Evolutionary conservation across 2,329 filamentous ascomycete genomes (phyloP), one percentile per base, ranked within the genome.

Genomic region (Beauveria sp.): DNA sequence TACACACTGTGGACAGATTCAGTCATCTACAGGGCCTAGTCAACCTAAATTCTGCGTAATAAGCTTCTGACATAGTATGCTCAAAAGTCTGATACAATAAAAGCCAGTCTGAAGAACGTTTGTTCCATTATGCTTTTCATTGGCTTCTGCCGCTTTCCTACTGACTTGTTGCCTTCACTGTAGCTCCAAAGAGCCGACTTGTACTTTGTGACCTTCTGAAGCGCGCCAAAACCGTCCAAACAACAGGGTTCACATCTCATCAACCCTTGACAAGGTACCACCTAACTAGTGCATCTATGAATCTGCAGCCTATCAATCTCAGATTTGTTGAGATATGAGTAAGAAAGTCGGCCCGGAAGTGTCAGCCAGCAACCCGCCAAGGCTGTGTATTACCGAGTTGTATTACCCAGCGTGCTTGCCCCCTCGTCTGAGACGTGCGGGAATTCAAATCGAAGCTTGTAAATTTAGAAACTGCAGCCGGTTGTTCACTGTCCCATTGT

Each of bases 251-350:
- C 57, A 22, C 20, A 40, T 30, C 40, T 54, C 26, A 38, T 42
- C 18, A 5, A 34, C 47, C 49, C 38, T 26, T 20, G 28, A 38
- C 34, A 22, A 57, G 30, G n/a, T 58, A 20, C 30, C 20, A 30
- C 28, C 40, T 20, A n/a, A n/a, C n/a, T n/a, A 38, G 55, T 26
- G 20, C 45, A 58, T 58, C 55, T 58, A 20, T 34, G 18, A 45
- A 43, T 59, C 57, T 40, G 45, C 24, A n/a, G 46, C 20, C 56
- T 45, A 34, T 45, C 26, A 59, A 59, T 52, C 47, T 52, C 24
- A 38, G 47, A 43, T 53, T 60, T 60, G 42, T 47, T 54, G 49
- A 60, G 58, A 53, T 60, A 60, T 60, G 58, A 60, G 58, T 60
- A 60, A 60, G 58, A 60, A 34, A 38, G 50, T 38, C 51, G 57